Percentiles rank a stretch among this genome's conserved stretches.
Evolutionary conservation across 371 early-diverging fungal genomes (phyloP).

Genomic region (Mortierella sp.): DNA sequence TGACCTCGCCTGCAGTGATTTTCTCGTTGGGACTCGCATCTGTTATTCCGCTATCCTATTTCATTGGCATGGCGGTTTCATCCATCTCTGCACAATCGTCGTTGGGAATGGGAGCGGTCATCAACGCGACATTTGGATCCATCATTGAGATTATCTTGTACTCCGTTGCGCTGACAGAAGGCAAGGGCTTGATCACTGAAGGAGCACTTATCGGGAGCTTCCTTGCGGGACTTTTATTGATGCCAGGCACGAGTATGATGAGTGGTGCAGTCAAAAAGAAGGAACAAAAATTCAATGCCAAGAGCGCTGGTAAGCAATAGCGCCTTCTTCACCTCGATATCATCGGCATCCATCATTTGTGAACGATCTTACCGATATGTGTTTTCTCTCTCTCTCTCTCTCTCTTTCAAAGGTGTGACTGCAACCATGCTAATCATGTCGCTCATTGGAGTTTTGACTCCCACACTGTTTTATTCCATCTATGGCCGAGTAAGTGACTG

Average conservation of each 20-base stretch:
- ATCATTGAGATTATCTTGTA: constrained; percentile 97
- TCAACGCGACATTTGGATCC: constrained; percentile 97
- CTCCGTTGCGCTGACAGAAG: constrained; percentile 87
- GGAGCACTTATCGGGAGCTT: constrained; percentile 95
- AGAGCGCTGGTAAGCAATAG: constrained; percentile 80
- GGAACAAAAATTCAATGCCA: constrained; percentile 94
- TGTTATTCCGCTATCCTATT: constrained; percentile 93
- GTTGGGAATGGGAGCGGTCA: constrained; percentile 92
- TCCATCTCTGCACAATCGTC: constrained; percentile 95
- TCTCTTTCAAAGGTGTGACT: constrained; percentile 76
- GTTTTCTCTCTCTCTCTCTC: neutral
- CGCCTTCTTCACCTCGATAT: neutral
- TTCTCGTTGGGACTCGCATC: constrained; percentile 86
- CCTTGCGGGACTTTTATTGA: constrained; percentile 86
- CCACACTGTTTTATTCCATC: constrained; percentile 93
- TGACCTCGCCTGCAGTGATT: constrained; percentile 77
- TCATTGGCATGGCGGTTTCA: constrained; percentile 97
- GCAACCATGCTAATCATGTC: constrained; percentile 95
- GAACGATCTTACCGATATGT: neutral
- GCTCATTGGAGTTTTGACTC: constrained; percentile 93
- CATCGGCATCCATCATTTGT: neutral
- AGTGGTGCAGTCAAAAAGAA: constrained; percentile 91
- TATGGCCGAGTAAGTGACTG: constrained; percentile 78
- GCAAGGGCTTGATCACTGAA: constrained; percentile 90
- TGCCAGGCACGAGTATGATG: constrained; percentile 96